A percentile compares a stretch with the other conserved stretches of the same genome.
These are phyloP conservation scores for Venustampulla echinocandica DNA, from an alignment of 495 filamentous ascomycete genomes.

Conservation along the genomic window DNA sequence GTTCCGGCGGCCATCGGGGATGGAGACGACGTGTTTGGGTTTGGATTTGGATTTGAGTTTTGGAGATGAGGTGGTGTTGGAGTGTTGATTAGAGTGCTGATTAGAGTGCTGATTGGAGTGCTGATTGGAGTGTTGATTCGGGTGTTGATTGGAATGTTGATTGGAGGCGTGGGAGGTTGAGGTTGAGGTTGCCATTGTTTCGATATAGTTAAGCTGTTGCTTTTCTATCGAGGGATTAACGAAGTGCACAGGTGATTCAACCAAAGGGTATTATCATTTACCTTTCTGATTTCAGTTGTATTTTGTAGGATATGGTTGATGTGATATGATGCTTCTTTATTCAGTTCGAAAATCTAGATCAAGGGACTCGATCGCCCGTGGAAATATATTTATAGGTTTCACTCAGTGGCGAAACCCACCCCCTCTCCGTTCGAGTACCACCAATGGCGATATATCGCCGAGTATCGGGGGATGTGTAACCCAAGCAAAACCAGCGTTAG, in stretches of 20 bases:
- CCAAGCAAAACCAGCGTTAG: background rate
- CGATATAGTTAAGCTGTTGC: background rate
- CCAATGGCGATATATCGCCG: too few relatives aligned
- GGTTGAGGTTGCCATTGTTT: too few relatives aligned
- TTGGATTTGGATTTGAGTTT: background rate
- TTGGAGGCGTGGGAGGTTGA: too few relatives aligned
- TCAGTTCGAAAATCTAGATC: too few relatives aligned
- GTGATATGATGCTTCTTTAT: too few relatives aligned
- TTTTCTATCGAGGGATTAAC: background rate
- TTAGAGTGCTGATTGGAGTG: background rate
- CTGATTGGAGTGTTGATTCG: background rate
- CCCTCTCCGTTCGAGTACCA: background rate
- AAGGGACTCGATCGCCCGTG: too few relatives aligned
- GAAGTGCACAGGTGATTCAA: too few relatives aligned
- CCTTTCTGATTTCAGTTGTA: too few relatives aligned
- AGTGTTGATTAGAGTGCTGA: background rate
- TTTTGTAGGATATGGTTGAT: too few relatives aligned
- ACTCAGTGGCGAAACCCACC: background rate
- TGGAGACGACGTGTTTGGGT: background rate
- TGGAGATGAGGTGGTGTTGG: constrained; percentile 6
- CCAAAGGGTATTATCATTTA: too few relatives aligned
- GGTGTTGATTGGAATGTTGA: background rate
- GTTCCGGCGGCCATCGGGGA: constrained; percentile 18
- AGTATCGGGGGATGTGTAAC: too few relatives aligned
- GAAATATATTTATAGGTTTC: too few relatives aligned